phyloP scores from a whole-genome alignment of 2,329 filamentous ascomycete species.

The Ophiosphaerella narmari region DNA sequence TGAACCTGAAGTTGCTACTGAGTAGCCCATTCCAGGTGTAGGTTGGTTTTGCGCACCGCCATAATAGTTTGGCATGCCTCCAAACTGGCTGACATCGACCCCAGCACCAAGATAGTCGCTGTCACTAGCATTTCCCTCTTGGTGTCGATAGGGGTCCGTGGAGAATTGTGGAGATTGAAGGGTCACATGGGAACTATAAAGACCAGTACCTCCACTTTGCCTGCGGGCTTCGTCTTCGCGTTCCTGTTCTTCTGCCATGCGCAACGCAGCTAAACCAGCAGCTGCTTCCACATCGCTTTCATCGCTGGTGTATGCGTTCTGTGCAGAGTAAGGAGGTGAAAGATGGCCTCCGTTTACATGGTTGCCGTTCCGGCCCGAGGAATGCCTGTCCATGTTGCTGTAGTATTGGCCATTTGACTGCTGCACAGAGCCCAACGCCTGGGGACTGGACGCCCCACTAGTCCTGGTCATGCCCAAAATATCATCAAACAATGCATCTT shows the following conservation, averaged over 20 bases:
- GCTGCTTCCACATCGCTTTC: constrained; percentile 89
- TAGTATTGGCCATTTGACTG: constrained; percentile 42
- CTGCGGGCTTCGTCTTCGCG: constrained; percentile 63
- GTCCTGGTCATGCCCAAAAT: constrained; percentile 57
- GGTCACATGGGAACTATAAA: constrained; percentile 55
- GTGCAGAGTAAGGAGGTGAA: constrained; percentile 40
- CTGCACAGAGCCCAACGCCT: constrained; percentile 45
- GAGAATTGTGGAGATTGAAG: constrained; percentile 51
- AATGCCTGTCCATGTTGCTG: constrained; percentile 21
- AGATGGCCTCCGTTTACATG: constrained; percentile 55
- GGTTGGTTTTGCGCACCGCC: constrained; percentile 56
- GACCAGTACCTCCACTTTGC: constrained; percentile 61
- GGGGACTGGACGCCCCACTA: constrained; percentile 14
- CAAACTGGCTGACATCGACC: constrained; percentile 75
- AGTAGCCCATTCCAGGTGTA: constrained; percentile 44
- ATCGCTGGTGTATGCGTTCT: constrained; percentile 54
- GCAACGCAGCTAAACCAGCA: constrained; percentile 81
- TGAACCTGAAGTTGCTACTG: constrained; percentile 52
- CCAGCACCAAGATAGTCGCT: constrained; percentile 65
- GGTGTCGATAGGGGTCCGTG: constrained; percentile 15
- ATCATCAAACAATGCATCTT: constrained; percentile 63
- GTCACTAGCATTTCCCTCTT: constrained; percentile 55
- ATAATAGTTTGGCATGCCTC: constrained; percentile 68
- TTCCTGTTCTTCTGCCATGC: constrained; percentile 79
- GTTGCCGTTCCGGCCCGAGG: constrained; percentile 37